A percentile compares a stretch with the other conserved stretches of the same genome.
phyloP scores from a whole-genome alignment of 495 filamentous ascomycete species.

The Sphaerosporella brunnea region DNA sequence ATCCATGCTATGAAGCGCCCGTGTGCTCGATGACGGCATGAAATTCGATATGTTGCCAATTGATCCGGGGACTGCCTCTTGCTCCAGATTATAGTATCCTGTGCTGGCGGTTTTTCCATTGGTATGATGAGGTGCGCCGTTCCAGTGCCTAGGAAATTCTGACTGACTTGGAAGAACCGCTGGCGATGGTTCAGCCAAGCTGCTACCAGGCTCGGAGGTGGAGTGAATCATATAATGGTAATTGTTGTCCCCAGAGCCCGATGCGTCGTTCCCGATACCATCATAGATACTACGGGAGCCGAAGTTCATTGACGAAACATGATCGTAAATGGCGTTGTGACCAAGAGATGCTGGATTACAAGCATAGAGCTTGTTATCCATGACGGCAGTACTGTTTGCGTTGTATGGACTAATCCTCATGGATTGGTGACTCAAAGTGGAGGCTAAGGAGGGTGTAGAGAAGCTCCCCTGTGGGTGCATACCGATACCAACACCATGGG shows the following conservation, averaged over 20 bases:
- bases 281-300: constrained; percentile 15
- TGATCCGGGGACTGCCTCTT: too few species aligned
- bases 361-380: too few species aligned
- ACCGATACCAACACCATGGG: constrained; percentile 7
- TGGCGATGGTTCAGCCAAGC: neutral
- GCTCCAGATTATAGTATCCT: too few species aligned
- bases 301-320: constrained; percentile 9
- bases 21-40: neutral
- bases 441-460: constrained; percentile 7
- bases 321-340: too few species aligned
- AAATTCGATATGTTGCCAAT: constrained; percentile 15
- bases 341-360: too few species aligned
- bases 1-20: constrained; percentile 14
- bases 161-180: neutral
- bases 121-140: too few species aligned
- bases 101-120: too few species aligned
- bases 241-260: constrained; percentile 10
- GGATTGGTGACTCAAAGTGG: constrained; percentile 9
- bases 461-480: constrained; percentile 11
- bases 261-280: constrained; percentile 13
- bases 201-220: neutral
- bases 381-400: too few species aligned
- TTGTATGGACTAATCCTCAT: too few species aligned
- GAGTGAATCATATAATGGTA: constrained; percentile 4
- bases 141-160: neutral